Base-by-base conservation (phyloP, 2,329 filamentous ascomycete species). In the Didymella keratinophila region DNA sequence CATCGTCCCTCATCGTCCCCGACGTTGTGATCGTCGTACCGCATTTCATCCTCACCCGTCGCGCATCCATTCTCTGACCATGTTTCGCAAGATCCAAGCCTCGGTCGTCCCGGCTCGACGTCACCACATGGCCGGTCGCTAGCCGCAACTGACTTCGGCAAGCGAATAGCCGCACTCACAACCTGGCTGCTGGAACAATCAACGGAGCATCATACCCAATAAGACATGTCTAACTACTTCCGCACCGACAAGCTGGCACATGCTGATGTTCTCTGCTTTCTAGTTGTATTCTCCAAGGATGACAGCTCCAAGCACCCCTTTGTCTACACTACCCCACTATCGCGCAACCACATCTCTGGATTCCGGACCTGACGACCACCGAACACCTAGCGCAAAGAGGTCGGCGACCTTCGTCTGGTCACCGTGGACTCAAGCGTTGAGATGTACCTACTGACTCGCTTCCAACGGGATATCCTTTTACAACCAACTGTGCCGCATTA, bases 61-160 rank as follows among this genome's bases (percentile, higher is more conserved):
- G 39, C 14, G 30, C 25, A 18, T 20, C 37, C 28, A 18, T 32
- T 20, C 28, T 20, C 43, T 9, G 7, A 8, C 12, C 10, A 2
- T 43, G 7, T 10, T n/a, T 42, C 45, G 21, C 18, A 12, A 4
- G 18, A 3, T n/a, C 8, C 45, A 7, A 39, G 30, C 37, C 37
- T 57, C 55, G 55, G 47, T 30, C 32, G 32, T 37, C n/a, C 37
- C 55, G 43, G 23, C 20, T 28, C 39, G 49, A 53, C 44, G 55
- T 49, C 55, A 58, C 27, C 37, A 44, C 54, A 25, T 44, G 54
- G 55, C 25, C 27, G 20, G 7, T 23, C 23, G 8, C 25, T 37
- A 56, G 45, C 21, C 30, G 45, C 36, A 36, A n/a, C 16, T 23
- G 32, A 50, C 23, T 25, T 30, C 39, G 50, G 44, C 20, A 48